Evolutionary conservation across 345 rosid genomes (phyloP), one percentile per base, ranked within the genome.

Genomic region (Citrus cavaleriei): DNA sequence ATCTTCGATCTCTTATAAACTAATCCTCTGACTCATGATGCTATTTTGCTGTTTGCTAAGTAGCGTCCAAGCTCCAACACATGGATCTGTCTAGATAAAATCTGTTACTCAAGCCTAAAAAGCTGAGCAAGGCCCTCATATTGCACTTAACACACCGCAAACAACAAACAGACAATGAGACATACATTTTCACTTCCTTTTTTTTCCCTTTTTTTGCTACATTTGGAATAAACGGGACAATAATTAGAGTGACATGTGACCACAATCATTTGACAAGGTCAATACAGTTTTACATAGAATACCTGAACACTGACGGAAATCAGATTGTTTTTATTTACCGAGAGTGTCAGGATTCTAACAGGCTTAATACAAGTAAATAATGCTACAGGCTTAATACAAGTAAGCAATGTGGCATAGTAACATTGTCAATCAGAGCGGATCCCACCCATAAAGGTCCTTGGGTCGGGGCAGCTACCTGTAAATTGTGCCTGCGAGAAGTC

Each of bases 401-500:
- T 58, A 40, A 76, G 28, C 67, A 58, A 67, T 40, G 72, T 57
- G 72, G 81, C 70, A 55, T 22, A 51, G 74, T 55, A 51, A 70
- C 63, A 59, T 24, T 30, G 32, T 89, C 90, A 94, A 73, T 66
- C 97, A 54, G 90, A 86, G 69, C 86, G 88, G 69, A 93, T 90
- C 12, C 99, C 97, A 10, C 98, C 98, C 97, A 95, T 85, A 83
- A 92, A 95, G 76, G 95, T 94, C 75, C 91, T 90, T 19, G 99
- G 99, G 80, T 92, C 92, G 27, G 99, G 98, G 72, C 98, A 95
- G 80, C 69, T 91, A 38, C 97, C 97, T 2, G 91, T 63, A 74
- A 93, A 95, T 83, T 94, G 92, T 79, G 97, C 98, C 83, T 94
- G 98, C 14, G 99, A 96, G 87, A 96, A 96, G 87, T 96, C 98